Conservation (phyloP, 1,284 basidiomycete species). For the Marasmius oreades region DNA sequence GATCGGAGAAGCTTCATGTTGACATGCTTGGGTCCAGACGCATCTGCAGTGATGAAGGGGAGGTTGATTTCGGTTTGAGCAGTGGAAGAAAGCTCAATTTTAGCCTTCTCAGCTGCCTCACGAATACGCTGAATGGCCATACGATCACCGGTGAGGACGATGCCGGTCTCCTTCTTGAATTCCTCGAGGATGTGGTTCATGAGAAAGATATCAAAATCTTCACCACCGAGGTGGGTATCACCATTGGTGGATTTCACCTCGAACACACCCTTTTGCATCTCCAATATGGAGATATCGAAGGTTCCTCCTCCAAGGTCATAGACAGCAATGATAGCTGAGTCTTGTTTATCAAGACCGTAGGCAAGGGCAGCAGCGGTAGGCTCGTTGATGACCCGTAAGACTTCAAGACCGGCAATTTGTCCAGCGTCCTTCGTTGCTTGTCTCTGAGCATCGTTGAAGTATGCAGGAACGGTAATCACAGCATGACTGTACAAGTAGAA, state of each 20-base stretch:
- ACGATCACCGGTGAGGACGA: slow-evolving; percentile 81
- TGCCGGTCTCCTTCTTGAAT: slow-evolving; percentile 92
- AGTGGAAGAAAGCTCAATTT: slow-evolving; percentile 95
- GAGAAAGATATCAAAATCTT: slow-evolving; percentile 94
- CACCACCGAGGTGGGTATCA: slow-evolving; percentile 98
- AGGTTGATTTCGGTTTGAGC: slow-evolving; percentile 94
- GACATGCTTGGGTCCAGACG: slow-evolving; percentile 94
- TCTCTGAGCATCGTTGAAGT: slow-evolving; percentile 99
- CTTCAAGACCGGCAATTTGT: slow-evolving; percentile 94
- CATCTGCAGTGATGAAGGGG: slow-evolving; percentile 96
- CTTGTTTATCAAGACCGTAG: slow-evolving; percentile 86
- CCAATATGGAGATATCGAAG: slow-evolving; percentile 97
- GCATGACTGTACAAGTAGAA: slow-evolving; percentile 53
- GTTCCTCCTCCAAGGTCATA: slow-evolving; percentile 96
- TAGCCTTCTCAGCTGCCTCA: slow-evolving; percentile 98
- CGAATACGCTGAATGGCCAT: slow-evolving; percentile 99
- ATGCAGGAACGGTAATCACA: slow-evolving; percentile 95
- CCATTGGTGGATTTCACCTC: slow-evolving; percentile 99
- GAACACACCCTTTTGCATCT: slow-evolving; percentile 99
- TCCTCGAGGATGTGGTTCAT: slow-evolving; percentile 86
- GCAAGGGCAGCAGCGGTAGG: slow-evolving; percentile 97
- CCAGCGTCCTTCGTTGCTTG: slow-evolving; percentile 99
- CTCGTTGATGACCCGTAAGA: slow-evolving; percentile 98
- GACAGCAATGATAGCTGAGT: slow-evolving; percentile 90
- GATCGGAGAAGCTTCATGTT: slow-evolving; percentile 87